Evolutionary conservation across 2,329 filamentous ascomycete genomes (phyloP).

Genomic region (Parastagonospora avenae): DNA sequence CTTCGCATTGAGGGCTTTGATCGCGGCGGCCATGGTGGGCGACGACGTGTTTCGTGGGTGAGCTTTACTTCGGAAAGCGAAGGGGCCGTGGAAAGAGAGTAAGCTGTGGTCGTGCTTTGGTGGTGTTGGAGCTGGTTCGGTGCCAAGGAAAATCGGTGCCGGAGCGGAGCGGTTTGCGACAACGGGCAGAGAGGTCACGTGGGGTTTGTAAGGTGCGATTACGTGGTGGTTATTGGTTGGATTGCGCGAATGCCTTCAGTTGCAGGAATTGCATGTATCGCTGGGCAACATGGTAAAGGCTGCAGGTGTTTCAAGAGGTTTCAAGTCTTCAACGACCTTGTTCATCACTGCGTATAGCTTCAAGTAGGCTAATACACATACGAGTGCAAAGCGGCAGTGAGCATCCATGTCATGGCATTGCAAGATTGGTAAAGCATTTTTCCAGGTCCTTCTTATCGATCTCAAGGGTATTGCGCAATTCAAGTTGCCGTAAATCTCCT

Average conservation of each 20-base stretch:
- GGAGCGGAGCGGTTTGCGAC: conserved; percentile 1
- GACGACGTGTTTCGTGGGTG: conserved; percentile 8
- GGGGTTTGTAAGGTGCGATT: not conserved
- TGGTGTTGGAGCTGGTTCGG: conserved; percentile 8
- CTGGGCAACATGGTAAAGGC: too few species aligned
- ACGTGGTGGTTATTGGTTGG: not conserved
- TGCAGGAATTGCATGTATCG: too few species aligned
- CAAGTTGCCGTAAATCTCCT: too few species aligned
- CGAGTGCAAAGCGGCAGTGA: too few species aligned
- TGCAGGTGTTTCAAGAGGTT: too few species aligned
- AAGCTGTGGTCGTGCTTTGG: conserved; percentile 6
- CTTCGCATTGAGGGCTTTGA: conserved; percentile 60
- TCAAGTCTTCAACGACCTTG: too few species aligned
- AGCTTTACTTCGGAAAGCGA: conserved; percentile 8
- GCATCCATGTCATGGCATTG: too few species aligned
- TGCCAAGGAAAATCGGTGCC: conserved; percentile 6
- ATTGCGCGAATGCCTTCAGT: not conserved
- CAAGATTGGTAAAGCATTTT: too few species aligned
- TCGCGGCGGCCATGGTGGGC: conserved; percentile 56
- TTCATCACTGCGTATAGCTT: too few species aligned
- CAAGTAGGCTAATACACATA: too few species aligned
- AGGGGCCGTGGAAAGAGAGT: conserved; percentile 1
- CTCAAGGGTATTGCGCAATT: too few species aligned
- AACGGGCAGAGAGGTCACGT: conserved; percentile 4
- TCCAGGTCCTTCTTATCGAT: too few species aligned